Conservation (phyloP, 768 basidiomycete species). For the Sistotremastrum niveocremeum region DNA sequence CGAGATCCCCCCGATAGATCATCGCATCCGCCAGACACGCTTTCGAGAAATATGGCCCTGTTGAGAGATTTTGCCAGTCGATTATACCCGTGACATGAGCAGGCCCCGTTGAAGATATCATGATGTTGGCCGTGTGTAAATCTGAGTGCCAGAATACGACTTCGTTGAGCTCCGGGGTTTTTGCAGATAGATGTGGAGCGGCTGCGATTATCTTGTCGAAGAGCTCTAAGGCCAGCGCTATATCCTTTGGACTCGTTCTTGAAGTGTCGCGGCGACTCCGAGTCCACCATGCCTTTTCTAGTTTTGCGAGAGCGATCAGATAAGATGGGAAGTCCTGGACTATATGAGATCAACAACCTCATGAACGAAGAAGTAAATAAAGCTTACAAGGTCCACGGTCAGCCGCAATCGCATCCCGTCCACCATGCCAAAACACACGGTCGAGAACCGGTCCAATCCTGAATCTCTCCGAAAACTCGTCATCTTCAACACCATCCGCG, state of each 20-base stretch:
- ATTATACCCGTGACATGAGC: constrained; percentile 7
- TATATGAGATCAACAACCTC: constrained; percentile 6
- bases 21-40: too few relatives aligned
- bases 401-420: constrained; percentile 3
- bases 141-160: constrained; percentile 14
- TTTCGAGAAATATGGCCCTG: too few relatives aligned
- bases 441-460: constrained; percentile 8
- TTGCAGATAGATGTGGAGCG: constrained; percentile 4
- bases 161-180: background rate
- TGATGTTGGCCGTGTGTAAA: constrained; percentile 8
- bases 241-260: constrained; percentile 8
- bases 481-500: background rate
- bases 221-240: constrained; percentile 11
- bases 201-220: constrained; percentile 10
- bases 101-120: constrained; percentile 2
- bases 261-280: constrained; percentile 6
- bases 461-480: constrained; percentile 2
- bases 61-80: constrained; percentile 8
- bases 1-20: too few relatives aligned
- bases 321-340: constrained; percentile 11
- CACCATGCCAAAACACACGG: constrained; percentile 8
- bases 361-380: background rate
- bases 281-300: constrained; percentile 11
- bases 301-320: constrained; percentile 11
- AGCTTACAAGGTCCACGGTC: constrained; percentile 8